Evolutionary conservation across 2,329 filamentous ascomycete species (phyloP).

Genomic region (Nigrospora sphaerica): DNA sequence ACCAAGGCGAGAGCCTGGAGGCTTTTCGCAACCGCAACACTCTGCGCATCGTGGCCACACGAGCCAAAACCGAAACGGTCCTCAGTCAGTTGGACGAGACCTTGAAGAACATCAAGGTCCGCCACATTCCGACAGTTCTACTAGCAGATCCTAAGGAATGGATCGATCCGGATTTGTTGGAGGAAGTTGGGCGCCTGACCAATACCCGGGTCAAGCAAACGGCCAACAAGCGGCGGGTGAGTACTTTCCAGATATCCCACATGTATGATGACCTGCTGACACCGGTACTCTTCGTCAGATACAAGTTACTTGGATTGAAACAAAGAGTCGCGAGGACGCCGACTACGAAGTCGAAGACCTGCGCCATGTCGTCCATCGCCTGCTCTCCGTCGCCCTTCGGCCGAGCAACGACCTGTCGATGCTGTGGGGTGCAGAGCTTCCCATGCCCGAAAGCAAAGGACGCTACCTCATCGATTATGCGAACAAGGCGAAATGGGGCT

Average conservation of each 20-base stretch:
- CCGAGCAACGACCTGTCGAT: slow-evolving; percentile 11
- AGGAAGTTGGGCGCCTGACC: slow-evolving; percentile 30
- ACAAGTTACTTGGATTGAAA: slow-evolving; percentile 34
- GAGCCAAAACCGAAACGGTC: slow-evolving; percentile 25
- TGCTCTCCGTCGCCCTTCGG: slow-evolving; percentile 29
- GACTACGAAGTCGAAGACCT: slow-evolving; percentile 25
- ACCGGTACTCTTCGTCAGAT: slow-evolving; percentile 11
- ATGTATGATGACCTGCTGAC: slow-evolving; percentile 1
- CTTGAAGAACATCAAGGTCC: slow-evolving; percentile 16
- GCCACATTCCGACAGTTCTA: background rate
- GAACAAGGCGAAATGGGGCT: slow-evolving; percentile 23
- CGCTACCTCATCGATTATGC: slow-evolving; percentile 22
- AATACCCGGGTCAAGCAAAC: slow-evolving; percentile 16
- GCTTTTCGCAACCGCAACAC: slow-evolving; percentile 17
- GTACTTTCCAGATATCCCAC: slow-evolving; percentile 1
- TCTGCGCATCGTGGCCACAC: slow-evolving; percentile 28
- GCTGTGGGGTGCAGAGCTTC: slow-evolving; percentile 10
- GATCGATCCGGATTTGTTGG: slow-evolving; percentile 18
- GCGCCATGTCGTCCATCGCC: slow-evolving; percentile 36
- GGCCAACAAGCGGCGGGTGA: slow-evolving; percentile 13
- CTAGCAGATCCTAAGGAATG: background rate
- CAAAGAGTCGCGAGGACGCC: slow-evolving; percentile 6
- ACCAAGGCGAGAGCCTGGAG: slow-evolving; percentile 29
- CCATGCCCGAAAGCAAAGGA: slow-evolving; percentile 7
- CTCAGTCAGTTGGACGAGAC: slow-evolving; percentile 23